A percentile compares a stretch with the other conserved stretches of the same genome.
These are phyloP conservation scores for Penicillium sp. DNA, from an alignment of 2,329 filamentous ascomycete genomes.

Conservation along the genomic window DNA sequence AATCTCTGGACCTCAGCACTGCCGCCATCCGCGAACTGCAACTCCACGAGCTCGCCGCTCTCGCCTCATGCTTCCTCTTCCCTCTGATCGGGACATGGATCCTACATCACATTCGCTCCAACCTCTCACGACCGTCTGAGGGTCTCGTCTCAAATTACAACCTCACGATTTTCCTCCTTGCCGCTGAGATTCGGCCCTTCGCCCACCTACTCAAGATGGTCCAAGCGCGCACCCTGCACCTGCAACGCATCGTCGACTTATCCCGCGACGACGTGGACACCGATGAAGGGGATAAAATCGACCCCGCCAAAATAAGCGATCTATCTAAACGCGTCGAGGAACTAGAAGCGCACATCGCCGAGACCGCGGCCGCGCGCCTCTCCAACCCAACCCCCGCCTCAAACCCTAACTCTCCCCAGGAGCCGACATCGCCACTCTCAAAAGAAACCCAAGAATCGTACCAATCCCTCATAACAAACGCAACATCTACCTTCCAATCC, in stretches of 20 bases:
- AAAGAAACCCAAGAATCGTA: background rate
- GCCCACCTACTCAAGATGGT: conserved; percentile 82
- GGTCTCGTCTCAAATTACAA: conserved; percentile 92
- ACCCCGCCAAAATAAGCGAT: conserved; percentile 53
- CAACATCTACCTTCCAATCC: conserved; percentile 63
- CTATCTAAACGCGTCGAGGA: conserved; percentile 70
- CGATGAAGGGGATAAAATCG: conserved; percentile 28
- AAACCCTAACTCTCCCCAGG: background rate
- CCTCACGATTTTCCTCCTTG: conserved; percentile 85
- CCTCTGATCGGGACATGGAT: conserved; percentile 82
- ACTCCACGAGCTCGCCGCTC: conserved; percentile 73
- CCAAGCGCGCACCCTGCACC: conserved; percentile 75
- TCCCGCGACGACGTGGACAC: conserved; percentile 45
- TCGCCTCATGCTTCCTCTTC: conserved; percentile 78
- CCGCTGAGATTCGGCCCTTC: conserved; percentile 81
- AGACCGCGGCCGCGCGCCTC: conserved; percentile 36
- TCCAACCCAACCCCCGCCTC: conserved; percentile 17
- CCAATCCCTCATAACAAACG: conserved; percentile 11
- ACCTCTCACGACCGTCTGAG: conserved; percentile 82
- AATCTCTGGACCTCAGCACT: conserved; percentile 14
- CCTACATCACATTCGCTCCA: conserved; percentile 77
- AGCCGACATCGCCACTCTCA: background rate
- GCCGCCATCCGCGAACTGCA: conserved; percentile 68
- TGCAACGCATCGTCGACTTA: conserved; percentile 71
- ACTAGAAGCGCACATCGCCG: conserved; percentile 65